Evolutionary conservation across 192 early-diverging fungal genomes (phyloP).

Genomic region (Haplosporangium gracile): DNA sequence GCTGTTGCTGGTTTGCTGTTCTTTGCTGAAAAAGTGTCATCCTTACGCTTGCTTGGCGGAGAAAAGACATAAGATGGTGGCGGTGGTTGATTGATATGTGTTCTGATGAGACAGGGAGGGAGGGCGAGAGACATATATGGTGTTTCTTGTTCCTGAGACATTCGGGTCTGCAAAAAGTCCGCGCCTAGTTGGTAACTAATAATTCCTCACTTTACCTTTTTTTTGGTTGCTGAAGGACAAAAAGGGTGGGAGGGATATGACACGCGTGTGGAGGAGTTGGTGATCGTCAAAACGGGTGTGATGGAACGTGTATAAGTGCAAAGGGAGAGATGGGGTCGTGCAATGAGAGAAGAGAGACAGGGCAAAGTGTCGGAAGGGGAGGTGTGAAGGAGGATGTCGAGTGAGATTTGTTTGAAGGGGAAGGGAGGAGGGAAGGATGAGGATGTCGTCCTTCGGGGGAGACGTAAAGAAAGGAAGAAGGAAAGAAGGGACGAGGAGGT

Average conservation of each 20-base stretch:
- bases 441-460: background rate
- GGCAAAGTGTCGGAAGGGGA: background rate
- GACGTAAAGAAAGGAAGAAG: background rate
- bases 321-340: background rate
- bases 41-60: too few relatives aligned
- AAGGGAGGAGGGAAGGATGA: background rate
- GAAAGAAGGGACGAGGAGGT: background rate
- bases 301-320: background rate
- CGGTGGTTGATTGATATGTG: background rate
- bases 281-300: background rate
- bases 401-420: too few relatives aligned
- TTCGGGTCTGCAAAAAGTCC: background rate
- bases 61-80: too few relatives aligned
- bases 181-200: background rate
- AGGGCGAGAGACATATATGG: background rate
- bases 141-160: conserved; percentile 7
- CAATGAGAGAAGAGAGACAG: background rate
- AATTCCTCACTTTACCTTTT: background rate
- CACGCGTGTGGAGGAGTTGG: background rate
- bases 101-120: background rate
- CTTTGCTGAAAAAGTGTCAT: too few relatives aligned
- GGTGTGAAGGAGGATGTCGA: background rate
- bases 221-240: background rate
- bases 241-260: background rate
- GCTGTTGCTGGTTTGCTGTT: too few relatives aligned